A percentile compares a stretch with the other conserved stretches of the same genome.
phyloP scores from a whole-genome alignment of 176 grass and related monocot species.

The Themeda triandra region DNA sequence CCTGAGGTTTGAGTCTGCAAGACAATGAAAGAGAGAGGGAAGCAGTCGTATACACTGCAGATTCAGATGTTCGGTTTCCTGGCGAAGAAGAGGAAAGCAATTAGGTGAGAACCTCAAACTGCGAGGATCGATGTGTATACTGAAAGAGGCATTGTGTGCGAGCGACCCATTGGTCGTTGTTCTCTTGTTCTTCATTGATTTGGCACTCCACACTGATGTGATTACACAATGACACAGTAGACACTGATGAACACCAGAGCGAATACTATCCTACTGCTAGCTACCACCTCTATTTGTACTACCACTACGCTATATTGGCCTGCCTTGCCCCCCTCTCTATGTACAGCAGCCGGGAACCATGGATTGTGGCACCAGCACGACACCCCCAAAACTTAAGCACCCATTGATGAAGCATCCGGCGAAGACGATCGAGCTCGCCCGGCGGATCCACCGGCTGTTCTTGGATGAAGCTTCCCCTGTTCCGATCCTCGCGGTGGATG shows the following conservation, averaged over 20 bases:
- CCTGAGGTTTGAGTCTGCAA: neutral
- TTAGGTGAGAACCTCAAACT: neutral
- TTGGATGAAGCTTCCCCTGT: neutral
- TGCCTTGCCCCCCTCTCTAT: no score
- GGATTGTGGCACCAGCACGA: conserved; percentile 17
- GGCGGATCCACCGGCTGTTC: neutral
- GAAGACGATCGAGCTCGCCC: neutral
- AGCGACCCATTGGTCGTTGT: neutral
- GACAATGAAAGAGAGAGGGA: neutral
- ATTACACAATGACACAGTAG: conserved; percentile 17
- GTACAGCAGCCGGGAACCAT: conserved; percentile 30
- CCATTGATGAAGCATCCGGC: neutral
- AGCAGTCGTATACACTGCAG: neutral
- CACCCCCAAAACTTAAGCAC: conserved; percentile 3
- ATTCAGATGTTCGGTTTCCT: neutral
- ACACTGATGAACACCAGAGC: neutral
- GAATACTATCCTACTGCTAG: neutral
- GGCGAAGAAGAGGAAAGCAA: neutral
- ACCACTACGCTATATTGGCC: neutral
- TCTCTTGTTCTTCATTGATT: neutral
- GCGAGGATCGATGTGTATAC: neutral
- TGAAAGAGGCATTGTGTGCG: neutral
- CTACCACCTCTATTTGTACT: conserved; percentile 6
- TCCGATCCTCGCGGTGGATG: neutral
- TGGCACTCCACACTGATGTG: conserved; percentile 26